phyloP scores from a whole-genome alignment of 805 yeast species.

The Starmera quercuum region DNA sequence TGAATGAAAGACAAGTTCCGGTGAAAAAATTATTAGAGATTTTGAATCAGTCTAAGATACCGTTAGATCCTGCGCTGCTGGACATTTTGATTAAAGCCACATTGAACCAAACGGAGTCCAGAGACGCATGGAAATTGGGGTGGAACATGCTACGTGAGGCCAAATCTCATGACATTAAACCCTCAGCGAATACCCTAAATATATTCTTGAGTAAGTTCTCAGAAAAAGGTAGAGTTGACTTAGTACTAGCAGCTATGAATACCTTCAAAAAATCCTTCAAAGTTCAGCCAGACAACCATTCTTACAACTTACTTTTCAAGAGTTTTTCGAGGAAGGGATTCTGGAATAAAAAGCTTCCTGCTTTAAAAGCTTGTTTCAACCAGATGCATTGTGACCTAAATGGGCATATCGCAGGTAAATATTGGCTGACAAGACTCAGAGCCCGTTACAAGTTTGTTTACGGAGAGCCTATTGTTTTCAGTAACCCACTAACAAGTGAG shows the following conservation, averaged over 20 bases:
- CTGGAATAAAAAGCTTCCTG: slow-evolving; percentile 16
- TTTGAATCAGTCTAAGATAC: slow-evolving; percentile 12
- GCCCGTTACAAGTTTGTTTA: slow-evolving; percentile 14
- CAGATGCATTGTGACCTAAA: slow-evolving; percentile 12
- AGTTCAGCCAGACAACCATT: slow-evolving; percentile 22
- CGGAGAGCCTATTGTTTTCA: too few species aligned
- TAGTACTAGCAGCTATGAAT: slow-evolving; percentile 24
- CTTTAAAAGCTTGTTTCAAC: slow-evolving; percentile 18
- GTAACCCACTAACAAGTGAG: too few species aligned
- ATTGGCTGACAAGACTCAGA: slow-evolving; percentile 17
- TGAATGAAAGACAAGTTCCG: slow-evolving; percentile 4
- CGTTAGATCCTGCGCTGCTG: slow-evolving; percentile 18
- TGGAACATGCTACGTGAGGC: slow-evolving; percentile 9
- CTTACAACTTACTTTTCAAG: slow-evolving; percentile 27
- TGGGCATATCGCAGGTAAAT: slow-evolving; percentile 15
- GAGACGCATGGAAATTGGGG: slow-evolving; percentile 22
- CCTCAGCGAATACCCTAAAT: slow-evolving; percentile 20
- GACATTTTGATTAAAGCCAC: slow-evolving; percentile 19
- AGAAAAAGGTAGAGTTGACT: slow-evolving; percentile 26
- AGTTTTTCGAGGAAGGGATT: slow-evolving; percentile 26
- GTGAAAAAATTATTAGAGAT: slow-evolving; percentile 8
- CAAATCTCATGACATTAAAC: slow-evolving; percentile 4
- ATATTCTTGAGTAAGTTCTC: slow-evolving; percentile 23
- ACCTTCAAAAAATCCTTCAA: slow-evolving; percentile 19
- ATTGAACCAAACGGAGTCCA: slow-evolving; percentile 19